phyloP scores from a whole-genome alignment of 2,329 filamentous ascomycete genomes.

The Cladorrhinum sp. region DNA sequence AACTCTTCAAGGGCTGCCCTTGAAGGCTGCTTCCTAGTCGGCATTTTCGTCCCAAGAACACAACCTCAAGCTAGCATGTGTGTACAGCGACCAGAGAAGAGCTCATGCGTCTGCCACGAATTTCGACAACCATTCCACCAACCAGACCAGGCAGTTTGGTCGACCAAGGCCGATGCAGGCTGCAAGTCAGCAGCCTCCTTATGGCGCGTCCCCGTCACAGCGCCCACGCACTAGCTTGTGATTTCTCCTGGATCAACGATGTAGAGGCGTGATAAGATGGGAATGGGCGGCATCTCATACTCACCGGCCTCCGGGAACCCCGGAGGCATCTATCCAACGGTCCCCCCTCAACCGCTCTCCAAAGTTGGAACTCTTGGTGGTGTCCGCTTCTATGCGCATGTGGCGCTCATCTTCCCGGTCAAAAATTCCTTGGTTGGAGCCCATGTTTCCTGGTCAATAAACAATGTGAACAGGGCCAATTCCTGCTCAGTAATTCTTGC shows the following conservation, averaged over 20 bases:
- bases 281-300: neutral
- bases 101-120: neutral
- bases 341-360: neutral
- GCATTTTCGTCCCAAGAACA: constrained; percentile 5
- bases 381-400: neutral
- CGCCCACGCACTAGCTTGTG: neutral
- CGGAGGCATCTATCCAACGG: neutral
- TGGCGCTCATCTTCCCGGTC: constrained; percentile 11
- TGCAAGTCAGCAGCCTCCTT: constrained; percentile 7
- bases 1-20: neutral
- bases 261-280: neutral
- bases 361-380: neutral
- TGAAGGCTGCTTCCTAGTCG: neutral
- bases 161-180: neutral
- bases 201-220: neutral
- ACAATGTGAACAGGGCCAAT: constrained; percentile 23
- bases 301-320: neutral
- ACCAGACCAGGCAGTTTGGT: neutral
- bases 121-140: neutral
- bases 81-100: constrained; percentile 5
- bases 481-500: constrained; percentile 16
- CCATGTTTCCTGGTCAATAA: constrained; percentile 15
- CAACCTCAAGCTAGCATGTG: constrained; percentile 1
- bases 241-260: neutral
- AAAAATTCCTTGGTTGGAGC: constrained; percentile 12